Conservation (phyloP, 768 basidiomycete genomes). For the Lactifluus hygrophoroides region DNA sequence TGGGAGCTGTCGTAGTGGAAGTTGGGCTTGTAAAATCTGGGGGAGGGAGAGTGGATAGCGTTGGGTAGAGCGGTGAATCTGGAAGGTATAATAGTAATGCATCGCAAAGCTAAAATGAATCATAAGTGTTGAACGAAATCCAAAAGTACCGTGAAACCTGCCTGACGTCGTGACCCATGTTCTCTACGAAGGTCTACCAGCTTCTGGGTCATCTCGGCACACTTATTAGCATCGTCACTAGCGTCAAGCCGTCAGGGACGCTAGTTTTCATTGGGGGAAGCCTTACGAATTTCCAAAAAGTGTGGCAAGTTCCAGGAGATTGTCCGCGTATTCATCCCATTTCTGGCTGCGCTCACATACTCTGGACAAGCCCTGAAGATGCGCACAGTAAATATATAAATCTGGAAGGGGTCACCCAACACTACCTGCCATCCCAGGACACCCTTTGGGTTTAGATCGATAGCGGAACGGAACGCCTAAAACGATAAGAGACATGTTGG, state of each 20-base stretch:
- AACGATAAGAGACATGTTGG: constrained; percentile 20
- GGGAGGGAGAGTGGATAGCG: constrained; percentile 57
- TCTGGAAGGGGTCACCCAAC: constrained; percentile 14
- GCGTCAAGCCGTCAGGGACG: neutral
- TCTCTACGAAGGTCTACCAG: constrained; percentile 53
- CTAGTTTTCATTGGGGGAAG: neutral
- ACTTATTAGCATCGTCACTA: constrained; percentile 55
- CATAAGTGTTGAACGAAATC: neutral
- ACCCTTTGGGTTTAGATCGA: constrained; percentile 56
- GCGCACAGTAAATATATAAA: neutral
- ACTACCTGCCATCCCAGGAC: constrained; percentile 77
- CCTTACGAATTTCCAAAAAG: constrained; percentile 53
- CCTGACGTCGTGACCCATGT: constrained; percentile 54
- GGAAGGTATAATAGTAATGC: constrained; percentile 68
- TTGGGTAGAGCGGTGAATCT: constrained; percentile 51
- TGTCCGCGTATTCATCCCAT: constrained; percentile 49
- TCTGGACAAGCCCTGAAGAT: constrained; percentile 56
- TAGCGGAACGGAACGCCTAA: constrained; percentile 80
- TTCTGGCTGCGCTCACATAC: constrained; percentile 57
- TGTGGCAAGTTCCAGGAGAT: constrained; percentile 48
- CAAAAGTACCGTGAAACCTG: constrained; percentile 22
- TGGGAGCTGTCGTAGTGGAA: constrained; percentile 44
- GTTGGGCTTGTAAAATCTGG: constrained; percentile 74
- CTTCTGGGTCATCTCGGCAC: constrained; percentile 75
- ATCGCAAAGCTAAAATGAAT: constrained; percentile 45